A percentile compares a stretch with the other conserved stretches of the same genome.
Conservation (phyloP, 2,329 filamentous ascomycete species). For the Dactylellina haptotyla region DNA sequence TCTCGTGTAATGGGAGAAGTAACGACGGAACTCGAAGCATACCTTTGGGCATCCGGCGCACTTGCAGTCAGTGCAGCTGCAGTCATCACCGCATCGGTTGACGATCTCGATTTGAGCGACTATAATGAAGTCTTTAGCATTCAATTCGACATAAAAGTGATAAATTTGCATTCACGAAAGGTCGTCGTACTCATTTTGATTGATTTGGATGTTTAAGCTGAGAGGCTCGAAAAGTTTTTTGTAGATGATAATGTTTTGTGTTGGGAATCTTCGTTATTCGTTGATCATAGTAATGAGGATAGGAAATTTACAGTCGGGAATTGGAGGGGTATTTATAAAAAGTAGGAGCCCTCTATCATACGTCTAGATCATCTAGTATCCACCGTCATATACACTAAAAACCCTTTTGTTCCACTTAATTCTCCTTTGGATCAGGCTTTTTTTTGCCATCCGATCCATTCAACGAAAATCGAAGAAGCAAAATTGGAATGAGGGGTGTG, state of each 20-base stretch:
- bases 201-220: conserved; percentile 17
- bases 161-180: not conserved
- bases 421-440: too few relatives aligned
- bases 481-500: not conserved
- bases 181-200: conserved; percentile 51
- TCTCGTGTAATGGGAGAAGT: not conserved
- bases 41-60: conserved; percentile 47
- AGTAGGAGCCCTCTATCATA: too few relatives aligned
- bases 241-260: not conserved
- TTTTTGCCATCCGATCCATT: too few relatives aligned
- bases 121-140: conserved; percentile 8
- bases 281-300: too few relatives aligned
- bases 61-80: conserved; percentile 39
- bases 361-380: not conserved
- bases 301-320: not conserved
- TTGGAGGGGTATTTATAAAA: conserved; percentile 52
- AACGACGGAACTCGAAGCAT: not conserved
- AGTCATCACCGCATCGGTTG: conserved; percentile 51
- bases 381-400: conserved; percentile 1
- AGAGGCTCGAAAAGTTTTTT: conserved; percentile 24
- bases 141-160: not conserved
- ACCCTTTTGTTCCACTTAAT: not conserved
- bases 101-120: conserved; percentile 44
- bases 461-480: not conserved
- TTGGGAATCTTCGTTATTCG: not conserved